phyloP scores from a whole-genome alignment of 129 eudicot species.

The Helichrysum umbraculigerum region DNA sequence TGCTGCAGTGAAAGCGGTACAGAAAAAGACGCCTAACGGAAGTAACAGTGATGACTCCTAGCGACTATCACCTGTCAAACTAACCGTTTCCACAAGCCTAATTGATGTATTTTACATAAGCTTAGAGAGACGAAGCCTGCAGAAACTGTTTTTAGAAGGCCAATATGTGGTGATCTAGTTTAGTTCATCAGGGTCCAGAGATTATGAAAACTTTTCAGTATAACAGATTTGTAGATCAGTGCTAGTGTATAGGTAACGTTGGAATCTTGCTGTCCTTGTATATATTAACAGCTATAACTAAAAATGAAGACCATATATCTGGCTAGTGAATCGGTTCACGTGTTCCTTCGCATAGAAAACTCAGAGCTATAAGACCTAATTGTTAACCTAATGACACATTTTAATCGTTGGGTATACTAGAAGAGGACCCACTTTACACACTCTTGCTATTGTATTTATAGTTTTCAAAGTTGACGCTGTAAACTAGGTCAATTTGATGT shows the following conservation, averaged over 20 bases:
- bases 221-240: constrained; percentile 36
- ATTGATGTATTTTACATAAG: background rate
- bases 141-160: background rate
- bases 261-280: constrained; percentile 40
- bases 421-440: background rate
- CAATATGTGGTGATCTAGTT: constrained; percentile 3
- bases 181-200: constrained; percentile 8
- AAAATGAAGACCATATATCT: constrained; percentile 17
- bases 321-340: background rate
- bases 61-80: constrained; percentile 26
- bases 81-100: constrained; percentile 16
- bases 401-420: background rate
- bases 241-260: constrained; percentile 45
- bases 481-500: too few relatives aligned
- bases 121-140: background rate
- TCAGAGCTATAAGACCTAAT: too few relatives aligned
- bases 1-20: constrained; percentile 88
- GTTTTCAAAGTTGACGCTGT: too few relatives aligned
- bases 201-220: constrained; percentile 31
- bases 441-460: background rate
- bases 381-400: background rate
- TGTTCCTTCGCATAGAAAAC: background rate
- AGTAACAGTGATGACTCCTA: constrained; percentile 46
- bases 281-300: constrained; percentile 28
- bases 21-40: constrained; percentile 62